Evolutionary conservation across 2,329 filamentous ascomycete genomes (phyloP).

Genomic region (Diaporthe aspalathi): DNA sequence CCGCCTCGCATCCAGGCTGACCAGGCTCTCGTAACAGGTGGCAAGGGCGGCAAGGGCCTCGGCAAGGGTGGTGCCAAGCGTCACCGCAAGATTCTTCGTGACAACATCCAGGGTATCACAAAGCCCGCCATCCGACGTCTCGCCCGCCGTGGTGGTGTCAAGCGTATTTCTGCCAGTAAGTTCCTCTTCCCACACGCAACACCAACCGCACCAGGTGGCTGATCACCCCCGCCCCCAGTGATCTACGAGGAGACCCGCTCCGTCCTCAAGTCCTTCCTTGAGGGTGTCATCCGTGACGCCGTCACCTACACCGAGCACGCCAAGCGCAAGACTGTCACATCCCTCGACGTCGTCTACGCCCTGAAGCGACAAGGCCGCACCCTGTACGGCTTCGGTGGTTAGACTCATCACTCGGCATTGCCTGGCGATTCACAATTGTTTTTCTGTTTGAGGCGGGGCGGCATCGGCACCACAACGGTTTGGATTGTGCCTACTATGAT

Average conservation of each 20-base stretch:
- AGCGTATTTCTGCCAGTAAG: conserved; percentile 97
- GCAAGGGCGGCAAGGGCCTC: conserved; percentile 97
- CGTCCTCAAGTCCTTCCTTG: conserved; percentile 87
- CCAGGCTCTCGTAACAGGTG: conserved; percentile 65
- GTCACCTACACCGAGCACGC: conserved; percentile 87
- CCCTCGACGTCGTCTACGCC: conserved; percentile 75
- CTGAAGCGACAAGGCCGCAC: conserved; percentile 79
- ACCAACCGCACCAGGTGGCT: conserved; percentile 15
- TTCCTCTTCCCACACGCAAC: conserved; percentile 40
- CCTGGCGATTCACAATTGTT: conserved; percentile 40
- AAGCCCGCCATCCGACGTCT: conserved; percentile 99
- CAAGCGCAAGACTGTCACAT: conserved; percentile 84
- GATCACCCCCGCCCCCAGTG: conserved; percentile 57
- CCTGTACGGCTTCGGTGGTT: conserved; percentile 92
- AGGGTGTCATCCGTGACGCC: conserved; percentile 82
- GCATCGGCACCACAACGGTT: conserved; percentile 38
- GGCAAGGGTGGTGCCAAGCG: conserved; percentile 99
- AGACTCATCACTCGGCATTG: conserved; percentile 52
- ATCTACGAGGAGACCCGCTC: conserved; percentile 87
- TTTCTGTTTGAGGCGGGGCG: conserved; percentile 39
- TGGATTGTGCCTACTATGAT: conserved; percentile 45
- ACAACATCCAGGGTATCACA: conserved; percentile 99
- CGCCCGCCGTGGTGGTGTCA: conserved; percentile 98
- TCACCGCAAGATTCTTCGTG: conserved; percentile 98
- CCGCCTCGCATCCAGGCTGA: neutral